Evolutionary conservation across 2,329 filamentous ascomycete species (phyloP).

Genomic region (Cryphonectria carpinicola): DNA sequence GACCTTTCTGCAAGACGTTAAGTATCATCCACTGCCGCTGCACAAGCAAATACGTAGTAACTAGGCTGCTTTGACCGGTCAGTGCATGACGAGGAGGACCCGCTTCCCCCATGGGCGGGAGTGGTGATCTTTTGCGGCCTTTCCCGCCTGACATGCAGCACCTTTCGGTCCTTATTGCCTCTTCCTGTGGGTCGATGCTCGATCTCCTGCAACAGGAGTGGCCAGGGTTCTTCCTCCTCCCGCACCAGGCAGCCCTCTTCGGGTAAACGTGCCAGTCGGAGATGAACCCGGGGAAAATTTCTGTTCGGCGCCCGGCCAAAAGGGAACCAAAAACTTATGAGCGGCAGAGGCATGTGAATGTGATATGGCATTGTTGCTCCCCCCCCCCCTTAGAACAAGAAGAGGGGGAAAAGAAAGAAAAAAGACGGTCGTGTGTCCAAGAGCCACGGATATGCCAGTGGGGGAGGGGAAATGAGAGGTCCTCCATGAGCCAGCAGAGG

Average conservation of each 20-base stretch:
- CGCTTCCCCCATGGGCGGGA: not conserved
- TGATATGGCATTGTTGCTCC: not conserved
- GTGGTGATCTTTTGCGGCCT: not conserved
- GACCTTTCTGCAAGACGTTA: not conserved
- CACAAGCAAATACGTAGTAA: not conserved
- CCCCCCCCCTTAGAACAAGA: no score
- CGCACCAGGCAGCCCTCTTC: not conserved
- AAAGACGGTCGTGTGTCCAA: not conserved
- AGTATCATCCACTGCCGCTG: not conserved
- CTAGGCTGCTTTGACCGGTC: not conserved
- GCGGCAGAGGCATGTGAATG: not conserved
- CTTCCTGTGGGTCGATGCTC: not conserved
- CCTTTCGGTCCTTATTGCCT: not conserved
- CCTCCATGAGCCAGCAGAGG: not conserved
- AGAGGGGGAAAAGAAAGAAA: no score
- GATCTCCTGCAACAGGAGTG: not conserved
- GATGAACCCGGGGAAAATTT: not conserved
- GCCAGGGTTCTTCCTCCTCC: not conserved
- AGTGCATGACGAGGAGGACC: not conserved
- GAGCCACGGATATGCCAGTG: not conserved
- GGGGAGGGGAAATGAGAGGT: not conserved
- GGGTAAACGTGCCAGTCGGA: not conserved
- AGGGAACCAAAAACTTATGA: not conserved
- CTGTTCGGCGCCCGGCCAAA: not conserved
- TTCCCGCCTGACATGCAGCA: constrained; percentile 1